phyloP scores from a whole-genome alignment of 805 yeast genomes.

The Schwanniomyces polymorphus region DNA sequence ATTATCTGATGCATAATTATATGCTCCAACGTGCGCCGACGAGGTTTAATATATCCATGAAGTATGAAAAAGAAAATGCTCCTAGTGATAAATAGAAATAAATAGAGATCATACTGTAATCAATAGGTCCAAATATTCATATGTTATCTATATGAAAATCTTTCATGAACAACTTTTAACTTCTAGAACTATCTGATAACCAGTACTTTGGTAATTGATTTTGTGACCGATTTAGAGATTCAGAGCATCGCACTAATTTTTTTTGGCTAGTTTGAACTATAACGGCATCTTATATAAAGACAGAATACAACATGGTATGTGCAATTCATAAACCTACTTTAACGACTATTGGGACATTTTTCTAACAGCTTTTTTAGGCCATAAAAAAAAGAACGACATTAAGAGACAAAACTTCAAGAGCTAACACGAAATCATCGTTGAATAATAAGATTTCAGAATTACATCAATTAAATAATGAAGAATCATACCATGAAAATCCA shows the following conservation, averaged over 20 bases:
- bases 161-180: too few species aligned
- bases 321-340: neutral
- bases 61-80: too few species aligned
- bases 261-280: neutral
- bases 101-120: too few species aligned
- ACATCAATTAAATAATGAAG: conserved; percentile 15
- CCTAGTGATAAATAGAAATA: too few species aligned
- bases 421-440: conserved; percentile 15
- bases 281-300: neutral
- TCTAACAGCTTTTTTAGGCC: conserved; percentile 14
- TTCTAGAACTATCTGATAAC: too few species aligned
- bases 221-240: neutral
- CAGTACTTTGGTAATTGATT: too few species aligned
- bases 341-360: neutral
- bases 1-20: too few species aligned
- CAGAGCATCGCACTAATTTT: neutral
- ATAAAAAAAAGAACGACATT: conserved; percentile 35
- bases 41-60: too few species aligned
- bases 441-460: conserved; percentile 27
- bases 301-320: conserved; percentile 9
- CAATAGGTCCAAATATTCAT: too few species aligned
- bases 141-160: too few species aligned
- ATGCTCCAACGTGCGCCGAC: too few species aligned
- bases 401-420: conserved; percentile 28
- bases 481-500: conserved; percentile 40